Conservation (phyloP, 169 alveolate species). For the Neospora caninum region DNA sequence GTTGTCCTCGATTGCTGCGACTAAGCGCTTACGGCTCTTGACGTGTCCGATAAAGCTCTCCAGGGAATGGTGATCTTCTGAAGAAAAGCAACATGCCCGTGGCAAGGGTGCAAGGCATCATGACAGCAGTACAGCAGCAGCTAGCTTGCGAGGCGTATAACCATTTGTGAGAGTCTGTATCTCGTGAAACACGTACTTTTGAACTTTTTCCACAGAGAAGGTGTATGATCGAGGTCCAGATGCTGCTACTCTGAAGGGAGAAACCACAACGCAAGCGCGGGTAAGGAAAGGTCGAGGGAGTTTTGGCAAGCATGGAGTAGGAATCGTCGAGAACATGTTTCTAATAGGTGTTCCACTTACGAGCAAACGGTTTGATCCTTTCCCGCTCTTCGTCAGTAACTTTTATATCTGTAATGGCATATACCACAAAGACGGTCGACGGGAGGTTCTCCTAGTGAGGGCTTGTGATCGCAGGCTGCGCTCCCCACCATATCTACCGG, state of each 20-base stretch:
- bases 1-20: no score
- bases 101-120: background rate
- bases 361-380: background rate
- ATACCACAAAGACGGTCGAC: background rate
- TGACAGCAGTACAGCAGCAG: background rate
- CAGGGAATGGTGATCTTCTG: background rate
- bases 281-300: no score
- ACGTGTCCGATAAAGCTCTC: background rate
- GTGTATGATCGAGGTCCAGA: constrained; percentile 11
- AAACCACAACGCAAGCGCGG: background rate
- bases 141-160: background rate
- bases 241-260: constrained; percentile 13
- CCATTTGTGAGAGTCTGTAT: background rate
- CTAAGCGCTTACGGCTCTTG: background rate
- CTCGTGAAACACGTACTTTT: background rate
- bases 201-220: background rate
- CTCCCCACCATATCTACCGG: background rate
- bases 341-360: background rate
- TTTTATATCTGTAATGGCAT: background rate
- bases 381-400: background rate
- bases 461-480: background rate
- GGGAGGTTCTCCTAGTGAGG: background rate
- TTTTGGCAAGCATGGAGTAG: no score
- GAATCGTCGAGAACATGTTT: no score
- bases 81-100: background rate